phyloP scores from a whole-genome alignment of 2,329 filamentous ascomycete species.

The Apiospora pterosperma region DNA sequence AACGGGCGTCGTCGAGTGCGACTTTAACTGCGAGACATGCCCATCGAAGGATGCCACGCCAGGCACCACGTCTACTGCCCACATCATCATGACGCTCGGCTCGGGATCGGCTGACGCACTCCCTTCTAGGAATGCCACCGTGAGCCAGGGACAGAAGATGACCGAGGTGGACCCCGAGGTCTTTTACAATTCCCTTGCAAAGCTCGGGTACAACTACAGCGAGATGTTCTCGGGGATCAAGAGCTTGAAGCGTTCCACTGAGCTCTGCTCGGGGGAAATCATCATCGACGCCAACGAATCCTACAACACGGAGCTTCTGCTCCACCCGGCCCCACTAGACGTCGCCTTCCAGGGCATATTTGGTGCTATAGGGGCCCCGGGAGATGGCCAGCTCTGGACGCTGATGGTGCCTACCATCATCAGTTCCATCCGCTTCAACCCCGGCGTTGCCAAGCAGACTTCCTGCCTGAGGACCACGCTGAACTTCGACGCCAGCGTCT shows the following conservation, averaged over 20 bases:
- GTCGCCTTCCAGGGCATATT: slow-evolving; percentile 14
- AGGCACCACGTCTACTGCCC: no score
- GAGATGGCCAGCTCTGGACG: slow-evolving; percentile 15
- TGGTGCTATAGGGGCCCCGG: slow-evolving; percentile 12
- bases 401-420: slow-evolving; percentile 15
- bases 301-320: not conserved
- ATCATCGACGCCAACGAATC: not conserved
- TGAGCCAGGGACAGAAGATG: not conserved
- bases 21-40: no score
- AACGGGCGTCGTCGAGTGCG: no score
- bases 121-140: not conserved
- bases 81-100: no score
- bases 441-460: not conserved
- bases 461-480: slow-evolving; percentile 13
- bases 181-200: not conserved
- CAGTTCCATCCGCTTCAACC: slow-evolving; percentile 5
- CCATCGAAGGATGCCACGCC: no score
- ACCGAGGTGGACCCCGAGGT: not conserved
- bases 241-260: not conserved
- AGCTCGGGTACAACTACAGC: not conserved
- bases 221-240: not conserved
- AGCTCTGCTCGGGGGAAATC: not conserved
- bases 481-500: slow-evolving; percentile 10
- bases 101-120: not conserved
- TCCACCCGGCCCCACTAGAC: slow-evolving; percentile 34